A percentile compares a stretch with the other conserved stretches of the same genome.
Conservation (phyloP, 441 rosid species). For the Pelargonium citronellum region DNA sequence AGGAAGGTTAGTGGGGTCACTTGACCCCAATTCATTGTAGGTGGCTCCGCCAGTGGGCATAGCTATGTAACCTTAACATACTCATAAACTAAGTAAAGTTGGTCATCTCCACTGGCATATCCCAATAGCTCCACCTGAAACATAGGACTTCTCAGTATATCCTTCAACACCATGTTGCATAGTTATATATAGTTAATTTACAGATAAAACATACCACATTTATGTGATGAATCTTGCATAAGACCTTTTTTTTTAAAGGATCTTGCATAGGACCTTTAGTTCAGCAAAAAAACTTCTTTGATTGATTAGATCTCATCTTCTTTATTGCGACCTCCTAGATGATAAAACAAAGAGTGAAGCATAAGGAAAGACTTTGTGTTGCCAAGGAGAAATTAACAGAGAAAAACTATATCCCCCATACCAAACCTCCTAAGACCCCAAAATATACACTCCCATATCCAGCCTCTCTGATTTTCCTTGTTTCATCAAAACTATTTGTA, state of each 20-base stretch:
- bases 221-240: constrained; percentile 59
- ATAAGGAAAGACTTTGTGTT: background rate
- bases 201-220: constrained; percentile 46
- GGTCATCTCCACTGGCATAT: constrained; percentile 54
- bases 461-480: constrained; percentile 49
- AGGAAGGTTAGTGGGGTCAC: no score
- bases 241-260: constrained; percentile 50
- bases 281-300: constrained; percentile 45
- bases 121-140: constrained; percentile 59
- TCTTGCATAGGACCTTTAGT: no score
- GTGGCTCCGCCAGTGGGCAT: no score
- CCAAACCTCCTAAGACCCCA: constrained; percentile 41
- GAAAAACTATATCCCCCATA: constrained; percentile 8
- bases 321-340: constrained; percentile 56
- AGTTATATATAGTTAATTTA: background rate
- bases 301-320: constrained; percentile 65
- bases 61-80: constrained; percentile 39
- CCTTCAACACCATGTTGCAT: background rate
- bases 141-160: background rate
- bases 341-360: background rate
- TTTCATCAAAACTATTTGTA: constrained; percentile 42
- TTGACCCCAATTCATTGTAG: no score
- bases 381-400: constrained; percentile 2
- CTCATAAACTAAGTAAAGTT: constrained; percentile 61
- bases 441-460: constrained; percentile 57